Evolutionary conservation across 169 alveolate species (phyloP).

Genomic region (Cryptosporidium sp.): DNA sequence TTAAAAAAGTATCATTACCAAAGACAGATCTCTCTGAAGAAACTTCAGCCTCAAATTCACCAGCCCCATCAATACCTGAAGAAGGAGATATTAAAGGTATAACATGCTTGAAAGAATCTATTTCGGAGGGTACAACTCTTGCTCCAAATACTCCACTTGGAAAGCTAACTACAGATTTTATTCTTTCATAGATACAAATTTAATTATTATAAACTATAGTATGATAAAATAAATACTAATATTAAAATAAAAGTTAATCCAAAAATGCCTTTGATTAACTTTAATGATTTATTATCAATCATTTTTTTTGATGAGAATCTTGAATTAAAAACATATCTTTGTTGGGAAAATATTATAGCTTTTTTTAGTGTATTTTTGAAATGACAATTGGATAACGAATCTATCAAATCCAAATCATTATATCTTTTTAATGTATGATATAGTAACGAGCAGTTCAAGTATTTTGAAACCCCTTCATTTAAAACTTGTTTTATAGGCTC

Average conservation of each 20-base stretch:
- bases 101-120: not conserved
- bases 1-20: too few relatives aligned
- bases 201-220: not conserved
- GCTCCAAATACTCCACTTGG: slow-evolving; percentile 60
- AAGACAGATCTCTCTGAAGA: not conserved
- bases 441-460: not conserved
- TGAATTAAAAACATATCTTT: not conserved
- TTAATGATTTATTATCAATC: not conserved
- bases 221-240: not conserved
- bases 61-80: slow-evolving; percentile 58
- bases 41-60: slow-evolving; percentile 23
- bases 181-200: not conserved
- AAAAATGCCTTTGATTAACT: not conserved
- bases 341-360: slow-evolving; percentile 5
- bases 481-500: not conserved
- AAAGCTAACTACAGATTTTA: slow-evolving; percentile 17
- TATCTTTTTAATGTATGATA: not conserved
- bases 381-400: not conserved
- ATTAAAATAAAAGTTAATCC: not conserved
- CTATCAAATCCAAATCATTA: not conserved
- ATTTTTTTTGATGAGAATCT: not conserved
- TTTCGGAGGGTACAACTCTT: slow-evolving; percentile 47
- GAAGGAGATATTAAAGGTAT: slow-evolving; percentile 44
- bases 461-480: not conserved
- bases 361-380: slow-evolving; percentile 1